Evolutionary conservation across 2,329 filamentous ascomycete genomes (phyloP).

Genomic region (Colletotrichum eremochloae): DNA sequence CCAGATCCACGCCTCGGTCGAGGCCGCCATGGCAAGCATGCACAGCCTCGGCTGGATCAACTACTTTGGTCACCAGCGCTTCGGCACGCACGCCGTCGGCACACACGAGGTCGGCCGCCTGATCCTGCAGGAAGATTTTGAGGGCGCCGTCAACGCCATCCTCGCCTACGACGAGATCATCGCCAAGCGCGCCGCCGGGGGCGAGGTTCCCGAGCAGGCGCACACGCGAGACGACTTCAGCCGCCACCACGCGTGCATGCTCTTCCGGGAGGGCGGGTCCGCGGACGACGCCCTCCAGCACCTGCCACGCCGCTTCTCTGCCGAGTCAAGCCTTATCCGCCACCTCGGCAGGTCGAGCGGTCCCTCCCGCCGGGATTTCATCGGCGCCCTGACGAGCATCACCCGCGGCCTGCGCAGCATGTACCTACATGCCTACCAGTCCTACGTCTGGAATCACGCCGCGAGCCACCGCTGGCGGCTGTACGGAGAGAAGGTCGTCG

Average conservation of each 20-base stretch:
- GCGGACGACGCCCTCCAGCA: constrained; percentile 71
- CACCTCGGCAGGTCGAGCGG: constrained; percentile 69
- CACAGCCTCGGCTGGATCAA: constrained; percentile 88
- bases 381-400: constrained; percentile 85
- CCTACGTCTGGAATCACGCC: constrained; percentile 91
- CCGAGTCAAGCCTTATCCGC: constrained; percentile 83
- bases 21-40: constrained; percentile 75
- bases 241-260: constrained; percentile 82
- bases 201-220: constrained; percentile 55
- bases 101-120: constrained; percentile 88
- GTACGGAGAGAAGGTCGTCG: constrained; percentile 80
- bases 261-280: constrained; percentile 74
- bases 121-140: constrained; percentile 85
- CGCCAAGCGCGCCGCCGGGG: constrained; percentile 59
- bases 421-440: constrained; percentile 98
- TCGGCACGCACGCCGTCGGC: constrained; percentile 87
- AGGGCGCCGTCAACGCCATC: constrained; percentile 83
- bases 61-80: constrained; percentile 97
- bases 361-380: constrained; percentile 74
- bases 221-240: constrained; percentile 81
- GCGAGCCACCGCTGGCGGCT: constrained; percentile 84
- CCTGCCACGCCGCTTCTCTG: constrained; percentile 85
- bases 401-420: constrained; percentile 87
- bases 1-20: constrained; percentile 56
- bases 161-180: constrained; percentile 78